These are phyloP conservation scores for Neophaeococcomyces mojaviensis DNA, from an alignment of 2,329 filamentous ascomycete species.

Conservation along the genomic window DNA sequence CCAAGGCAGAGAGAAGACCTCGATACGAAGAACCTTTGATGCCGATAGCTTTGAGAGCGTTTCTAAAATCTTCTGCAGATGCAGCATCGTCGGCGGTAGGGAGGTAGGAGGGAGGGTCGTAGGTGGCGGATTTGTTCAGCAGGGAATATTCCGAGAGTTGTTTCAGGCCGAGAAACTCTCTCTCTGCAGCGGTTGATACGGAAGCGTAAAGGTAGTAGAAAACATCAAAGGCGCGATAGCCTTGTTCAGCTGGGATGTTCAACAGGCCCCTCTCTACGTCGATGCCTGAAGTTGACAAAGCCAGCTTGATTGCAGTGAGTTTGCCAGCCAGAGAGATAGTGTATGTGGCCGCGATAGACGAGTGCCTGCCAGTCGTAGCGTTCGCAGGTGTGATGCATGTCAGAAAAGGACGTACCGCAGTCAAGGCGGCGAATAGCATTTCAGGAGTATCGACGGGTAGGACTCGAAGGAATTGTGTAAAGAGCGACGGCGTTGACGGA, in stretches of 20 bases:
- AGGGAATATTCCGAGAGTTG: conserved; percentile 68
- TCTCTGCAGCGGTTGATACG: conserved; percentile 79
- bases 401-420: conserved; percentile 77
- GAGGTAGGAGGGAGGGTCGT: conserved; percentile 76
- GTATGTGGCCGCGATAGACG: conserved; percentile 71
- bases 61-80: conserved; percentile 84
- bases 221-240: conserved; percentile 90
- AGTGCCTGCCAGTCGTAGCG: conserved; percentile 72
- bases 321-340: conserved; percentile 75
- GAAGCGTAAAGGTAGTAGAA: conserved; percentile 95
- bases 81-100: conserved; percentile 89
- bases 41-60: conserved; percentile 80
- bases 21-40: conserved; percentile 81
- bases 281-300: conserved; percentile 79
- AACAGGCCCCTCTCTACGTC: conserved; percentile 75
- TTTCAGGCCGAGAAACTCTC: conserved; percentile 79
- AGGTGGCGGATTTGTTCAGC: conserved; percentile 76
- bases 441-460: conserved; percentile 73
- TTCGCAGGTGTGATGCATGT: conserved; percentile 83
- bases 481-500: conserved; percentile 74
- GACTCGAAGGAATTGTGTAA: conserved; percentile 71
- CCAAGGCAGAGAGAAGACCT: conserved; percentile 76
- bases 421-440: conserved; percentile 67
- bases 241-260: conserved; percentile 67
- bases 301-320: conserved; percentile 65